These are phyloP conservation scores for Vitis hybrid DNA, from an alignment of 177 flowering plant species.

Conservation along the genomic window DNA sequence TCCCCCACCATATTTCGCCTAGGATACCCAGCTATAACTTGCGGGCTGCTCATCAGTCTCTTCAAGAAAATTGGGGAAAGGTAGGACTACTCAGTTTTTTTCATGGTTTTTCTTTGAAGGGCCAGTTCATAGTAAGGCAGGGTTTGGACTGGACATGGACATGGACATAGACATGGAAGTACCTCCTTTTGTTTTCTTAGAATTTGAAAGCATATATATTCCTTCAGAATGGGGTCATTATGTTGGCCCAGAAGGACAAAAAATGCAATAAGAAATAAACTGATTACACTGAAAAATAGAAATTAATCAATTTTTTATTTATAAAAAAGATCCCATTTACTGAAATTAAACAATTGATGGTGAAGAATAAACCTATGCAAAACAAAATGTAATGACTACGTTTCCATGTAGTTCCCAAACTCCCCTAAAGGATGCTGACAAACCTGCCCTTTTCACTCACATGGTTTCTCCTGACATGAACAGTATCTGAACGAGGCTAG, in stretches of 20 bases:
- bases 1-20: constrained; percentile 90
- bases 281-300: not conserved
- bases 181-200: not conserved
- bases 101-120: not conserved
- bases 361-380: not conserved
- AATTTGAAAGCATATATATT: not conserved
- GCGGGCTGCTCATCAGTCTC: constrained; percentile 72
- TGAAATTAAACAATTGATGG: too few relatives aligned
- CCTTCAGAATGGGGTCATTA: not conserved
- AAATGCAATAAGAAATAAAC: not conserved
- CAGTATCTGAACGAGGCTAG: constrained; percentile 85
- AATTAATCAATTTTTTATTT: too few relatives aligned
- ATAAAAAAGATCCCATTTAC: too few relatives aligned
- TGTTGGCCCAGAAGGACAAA: not conserved
- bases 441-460: not conserved
- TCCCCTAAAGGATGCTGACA: not conserved
- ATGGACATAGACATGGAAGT: not conserved
- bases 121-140: not conserved
- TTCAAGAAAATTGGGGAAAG: constrained; percentile 66
- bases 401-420: not conserved
- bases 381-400: not conserved
- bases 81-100: constrained; percentile 20
- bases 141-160: not conserved
- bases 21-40: constrained; percentile 92
- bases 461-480: constrained; percentile 8